Evolutionary conservation across 805 yeast species (phyloP).

Genomic region (Yarrowia hollandica): DNA sequence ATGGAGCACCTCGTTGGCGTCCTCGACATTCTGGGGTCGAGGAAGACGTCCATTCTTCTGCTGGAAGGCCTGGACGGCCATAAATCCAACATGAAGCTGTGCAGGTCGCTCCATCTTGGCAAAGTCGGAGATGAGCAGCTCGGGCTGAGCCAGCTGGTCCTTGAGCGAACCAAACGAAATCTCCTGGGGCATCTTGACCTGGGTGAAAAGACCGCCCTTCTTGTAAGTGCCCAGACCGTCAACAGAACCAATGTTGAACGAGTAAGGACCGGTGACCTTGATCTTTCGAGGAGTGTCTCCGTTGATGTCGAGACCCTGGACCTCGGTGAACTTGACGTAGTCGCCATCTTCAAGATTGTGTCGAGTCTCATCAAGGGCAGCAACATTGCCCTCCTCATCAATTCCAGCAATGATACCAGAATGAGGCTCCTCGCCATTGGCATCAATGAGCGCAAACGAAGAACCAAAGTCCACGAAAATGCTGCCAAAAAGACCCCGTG

Average conservation of each 20-base stretch:
- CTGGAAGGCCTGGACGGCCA: conserved; percentile 78
- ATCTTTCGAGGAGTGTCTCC: conserved; percentile 73
- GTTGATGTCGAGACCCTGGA: conserved; percentile 76
- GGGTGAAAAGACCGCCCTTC: conserved; percentile 88
- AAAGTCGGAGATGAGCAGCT: conserved; percentile 76
- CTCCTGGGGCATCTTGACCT: conserved; percentile 79
- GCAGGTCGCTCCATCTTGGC: conserved; percentile 93
- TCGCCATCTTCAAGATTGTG: conserved; percentile 94
- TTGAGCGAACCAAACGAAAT: conserved; percentile 62
- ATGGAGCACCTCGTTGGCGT: conserved; percentile 65
- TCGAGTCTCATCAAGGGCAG: conserved; percentile 86
- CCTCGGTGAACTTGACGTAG: conserved; percentile 81
- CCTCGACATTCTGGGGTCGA: conserved; percentile 69
- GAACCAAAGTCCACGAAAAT: conserved; percentile 90
- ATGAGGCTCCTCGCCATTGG: conserved; percentile 89
- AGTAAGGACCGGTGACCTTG: conserved; percentile 91
- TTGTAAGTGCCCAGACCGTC: conserved; percentile 62
- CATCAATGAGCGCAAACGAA: conserved; percentile 74
- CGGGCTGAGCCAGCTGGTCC: conserved; percentile 74
- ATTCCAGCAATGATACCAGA: conserved; percentile 87
- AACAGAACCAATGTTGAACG: conserved; percentile 67
- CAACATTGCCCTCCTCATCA: conserved; percentile 85
- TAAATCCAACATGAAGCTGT: conserved; percentile 88
- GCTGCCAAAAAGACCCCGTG: conserved; percentile 84
- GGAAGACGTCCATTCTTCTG: conserved; percentile 69